phyloP scores from a whole-genome alignment of 1,284 basidiomycete genomes.

The Sanghuangporus sanghuang region DNA sequence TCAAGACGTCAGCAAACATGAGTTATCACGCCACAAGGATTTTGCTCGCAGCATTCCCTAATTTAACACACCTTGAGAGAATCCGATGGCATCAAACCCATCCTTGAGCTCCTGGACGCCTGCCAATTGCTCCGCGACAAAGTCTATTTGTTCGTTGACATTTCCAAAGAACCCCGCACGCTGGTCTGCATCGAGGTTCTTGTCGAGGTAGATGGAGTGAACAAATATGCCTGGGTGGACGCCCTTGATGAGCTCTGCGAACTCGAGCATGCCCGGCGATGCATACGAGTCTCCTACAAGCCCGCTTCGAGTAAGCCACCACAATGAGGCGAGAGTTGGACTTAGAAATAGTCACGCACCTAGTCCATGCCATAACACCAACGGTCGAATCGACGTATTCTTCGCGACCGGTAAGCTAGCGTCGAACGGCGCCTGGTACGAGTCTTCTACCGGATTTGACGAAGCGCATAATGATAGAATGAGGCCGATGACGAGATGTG shows the following conservation, averaged over 20 bases:
- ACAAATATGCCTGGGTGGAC: conserved; percentile 84
- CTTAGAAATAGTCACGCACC: conserved; percentile 38
- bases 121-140: conserved; percentile 65
- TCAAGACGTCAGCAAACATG: not conserved
- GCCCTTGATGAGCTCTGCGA: conserved; percentile 60
- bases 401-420: not conserved
- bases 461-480: not conserved
- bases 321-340: not conserved
- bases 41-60: not conserved
- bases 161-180: conserved; percentile 82
- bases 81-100: conserved; percentile 90
- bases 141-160: conserved; percentile 65
- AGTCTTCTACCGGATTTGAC: not conserved
- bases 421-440: not conserved
- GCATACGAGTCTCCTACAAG: conserved; percentile 52
- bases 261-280: conserved; percentile 64
- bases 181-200: conserved; percentile 65
- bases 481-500: not conserved
- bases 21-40: not conserved
- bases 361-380: conserved; percentile 96
- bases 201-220: conserved; percentile 73
- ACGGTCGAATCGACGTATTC: conserved; percentile 42
- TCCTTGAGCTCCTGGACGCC: conserved; percentile 61
- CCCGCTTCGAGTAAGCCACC: conserved; percentile 25
- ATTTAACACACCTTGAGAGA: conserved; percentile 74